phyloP scores from a whole-genome alignment of 805 yeast species.

The Kluyveromyces siamensis region DNA sequence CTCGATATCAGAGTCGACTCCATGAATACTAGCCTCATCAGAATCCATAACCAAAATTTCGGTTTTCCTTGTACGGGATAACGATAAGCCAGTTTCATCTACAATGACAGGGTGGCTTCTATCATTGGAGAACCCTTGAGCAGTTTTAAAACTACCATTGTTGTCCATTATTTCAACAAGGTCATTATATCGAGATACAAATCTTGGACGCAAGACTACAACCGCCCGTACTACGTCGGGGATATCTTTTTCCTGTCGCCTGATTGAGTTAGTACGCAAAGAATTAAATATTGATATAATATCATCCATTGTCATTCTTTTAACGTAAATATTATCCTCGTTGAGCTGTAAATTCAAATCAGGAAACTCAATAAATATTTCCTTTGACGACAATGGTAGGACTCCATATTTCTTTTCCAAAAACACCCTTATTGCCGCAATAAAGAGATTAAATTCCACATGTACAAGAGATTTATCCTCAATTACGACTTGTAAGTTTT shows the following conservation, averaged over 20 bases:
- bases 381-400: slow-evolving; percentile 19
- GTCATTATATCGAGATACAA: slow-evolving; percentile 27
- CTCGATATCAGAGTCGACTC: slow-evolving; percentile 3
- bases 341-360: slow-evolving; percentile 23
- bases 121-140: slow-evolving; percentile 25
- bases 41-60: slow-evolving; percentile 18
- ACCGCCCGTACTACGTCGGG: slow-evolving; percentile 14
- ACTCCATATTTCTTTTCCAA: slow-evolving; percentile 17
- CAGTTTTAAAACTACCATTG: slow-evolving; percentile 22
- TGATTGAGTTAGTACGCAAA: slow-evolving; percentile 19
- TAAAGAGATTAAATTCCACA: not conserved
- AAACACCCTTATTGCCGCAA: slow-evolving; percentile 14
- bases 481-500: slow-evolving; percentile 10
- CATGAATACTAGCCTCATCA: slow-evolving; percentile 12
- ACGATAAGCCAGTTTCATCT: slow-evolving; percentile 15
- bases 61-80: slow-evolving; percentile 2
- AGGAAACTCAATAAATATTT: slow-evolving; percentile 19
- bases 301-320: slow-evolving; percentile 24
- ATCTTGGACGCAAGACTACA: slow-evolving; percentile 19
- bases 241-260: slow-evolving; percentile 12
- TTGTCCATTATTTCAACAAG: slow-evolving; percentile 28
- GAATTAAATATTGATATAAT: slow-evolving; percentile 24
- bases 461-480: slow-evolving; percentile 4
- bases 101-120: slow-evolving; percentile 24
- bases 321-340: slow-evolving; percentile 28